Evolutionary conservation across 805 yeast species (phyloP), one percentile per base, ranked within the genome.

Genomic region (Brettanomyces custersianus): DNA sequence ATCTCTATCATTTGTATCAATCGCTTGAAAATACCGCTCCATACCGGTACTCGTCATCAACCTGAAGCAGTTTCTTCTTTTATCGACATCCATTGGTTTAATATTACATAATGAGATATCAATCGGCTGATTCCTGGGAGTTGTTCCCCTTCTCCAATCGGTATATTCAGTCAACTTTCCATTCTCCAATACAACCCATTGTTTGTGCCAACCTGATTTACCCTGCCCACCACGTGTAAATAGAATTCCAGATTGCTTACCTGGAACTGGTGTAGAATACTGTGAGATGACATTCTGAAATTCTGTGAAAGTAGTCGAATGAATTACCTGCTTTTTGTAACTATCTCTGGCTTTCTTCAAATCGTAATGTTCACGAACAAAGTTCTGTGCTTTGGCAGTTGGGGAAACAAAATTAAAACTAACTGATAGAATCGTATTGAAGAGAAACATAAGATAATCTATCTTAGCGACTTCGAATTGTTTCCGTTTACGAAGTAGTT

Each of bases 161-260:
- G 80, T 68, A 51, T 72, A 85, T 50, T 85, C 92, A 30, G 67
- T 64, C 29, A 86, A 59, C 39, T 66, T 70, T 2, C 90, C 87
- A n/a, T 74, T 72, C 11, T 72, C 68, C 34, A 85, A 62, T 0
- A 77, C 83, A 1, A 86, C 82, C 88, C 94, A 83, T 53, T 80
- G 87, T 48, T 84, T 85, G 54, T 85, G 94, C 96, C 95, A 87
- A 3, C 81, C 80, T 17, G 64, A 71, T 40, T 71, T 72, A 0
- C 77, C 75, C 39, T 72, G 74, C 0, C 80, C 80, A 0, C 78
- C 77, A 25, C 71, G 59, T 2, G 74, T 65, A 47, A 70, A 75
- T n/a, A 77, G 51, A 10, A 75, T 65, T 1, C 81, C 83, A 1
- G 60, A 42, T 39, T 54, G 55, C n/a, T 25, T 13, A n/a, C 31